Evolutionary conservation across 257 asterid genomes (phyloP), one percentile per base, ranked within the genome.

Genomic region (Ocimum tenuiflorum): DNA sequence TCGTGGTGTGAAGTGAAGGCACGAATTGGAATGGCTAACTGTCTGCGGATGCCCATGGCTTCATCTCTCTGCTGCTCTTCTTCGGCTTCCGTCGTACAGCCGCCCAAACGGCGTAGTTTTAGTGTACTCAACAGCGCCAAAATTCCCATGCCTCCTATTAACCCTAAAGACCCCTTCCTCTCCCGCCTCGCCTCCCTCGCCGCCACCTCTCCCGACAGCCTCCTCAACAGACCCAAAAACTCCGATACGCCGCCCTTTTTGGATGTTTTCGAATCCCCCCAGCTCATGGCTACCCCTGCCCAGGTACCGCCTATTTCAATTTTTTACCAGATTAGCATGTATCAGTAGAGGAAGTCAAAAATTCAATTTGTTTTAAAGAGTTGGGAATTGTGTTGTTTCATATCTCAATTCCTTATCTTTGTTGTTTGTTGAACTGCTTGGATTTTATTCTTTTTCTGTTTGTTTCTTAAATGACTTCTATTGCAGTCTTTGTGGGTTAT

Each of bases 271-370:
- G 85, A 87, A 63, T 81, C 92, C 22, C 96, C 98, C 20, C 69
- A 38, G 33, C 96, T 87, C 78, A 91, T 87, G 98, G 95, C 96
- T 19, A 70, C 95, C 11, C 95, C 95, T 65, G 95, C 92, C 15
- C 83, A 80, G 68, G 98, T 85, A 69, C 8, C 36, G 39, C 27
- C 20, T 17, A 11, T 31, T 29, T 54, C 35, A 15, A 15, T 19
- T 68, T n/a, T 41, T 22, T n/a, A 18, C 56, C 15, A 1, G 20
- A 15, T 42, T 46, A 48, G 5, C 36, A 5, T 6, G 13, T 7
- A 45, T 29, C 11, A 4, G 20, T 7, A 54, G 50, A 23, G 46
- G 18, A 18, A 41, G 50, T 56, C 19, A 50, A 14, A 50, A 39
- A 41, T 17, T 11, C 38, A n/a, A 24, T 18, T 10, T 29, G 53